Percentiles rank a stretch among this genome's conserved stretches.
Conservation (phyloP, 805 yeast species). For the Wickerhamomyces hampshirensis region DNA sequence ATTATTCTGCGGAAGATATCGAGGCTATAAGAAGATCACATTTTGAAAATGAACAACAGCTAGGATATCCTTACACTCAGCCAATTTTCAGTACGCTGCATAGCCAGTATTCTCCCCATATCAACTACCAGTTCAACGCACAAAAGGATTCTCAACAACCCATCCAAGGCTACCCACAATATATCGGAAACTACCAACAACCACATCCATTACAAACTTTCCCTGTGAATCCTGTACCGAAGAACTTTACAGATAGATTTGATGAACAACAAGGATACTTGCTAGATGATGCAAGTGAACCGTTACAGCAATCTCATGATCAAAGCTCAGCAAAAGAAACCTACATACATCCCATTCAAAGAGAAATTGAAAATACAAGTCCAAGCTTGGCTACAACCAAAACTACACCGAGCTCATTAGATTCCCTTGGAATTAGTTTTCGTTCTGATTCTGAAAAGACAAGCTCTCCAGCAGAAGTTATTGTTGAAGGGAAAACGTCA, state of each 20-base stretch:
- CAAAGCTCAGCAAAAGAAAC: not conserved
- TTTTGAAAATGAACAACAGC: constrained; percentile 3
- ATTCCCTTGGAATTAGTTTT: too few species aligned
- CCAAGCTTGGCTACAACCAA: too few species aligned
- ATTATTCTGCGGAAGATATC: constrained; percentile 11
- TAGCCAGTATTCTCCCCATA: not conserved
- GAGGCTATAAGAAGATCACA: constrained; percentile 12
- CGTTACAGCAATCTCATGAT: not conserved
- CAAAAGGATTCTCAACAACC: not conserved
- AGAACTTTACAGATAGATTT: too few species aligned
- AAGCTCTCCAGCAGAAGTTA: too few species aligned
- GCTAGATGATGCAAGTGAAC: too few species aligned
- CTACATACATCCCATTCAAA: too few species aligned
- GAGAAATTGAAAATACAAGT: too few species aligned
- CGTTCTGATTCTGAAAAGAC: too few species aligned
- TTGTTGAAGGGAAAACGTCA: not conserved
- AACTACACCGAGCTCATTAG: too few species aligned
- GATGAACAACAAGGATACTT: too few species aligned
- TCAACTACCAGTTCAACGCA: not conserved
- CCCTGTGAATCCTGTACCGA: too few species aligned
- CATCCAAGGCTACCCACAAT: too few species aligned
- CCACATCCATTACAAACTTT: not conserved
- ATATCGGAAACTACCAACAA: not conserved
- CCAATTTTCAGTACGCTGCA: not conserved
- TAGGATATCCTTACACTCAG: not conserved